Evolutionary conservation across 2,329 filamentous ascomycete genomes (phyloP).

Genomic region (Fusarium sp.): DNA sequence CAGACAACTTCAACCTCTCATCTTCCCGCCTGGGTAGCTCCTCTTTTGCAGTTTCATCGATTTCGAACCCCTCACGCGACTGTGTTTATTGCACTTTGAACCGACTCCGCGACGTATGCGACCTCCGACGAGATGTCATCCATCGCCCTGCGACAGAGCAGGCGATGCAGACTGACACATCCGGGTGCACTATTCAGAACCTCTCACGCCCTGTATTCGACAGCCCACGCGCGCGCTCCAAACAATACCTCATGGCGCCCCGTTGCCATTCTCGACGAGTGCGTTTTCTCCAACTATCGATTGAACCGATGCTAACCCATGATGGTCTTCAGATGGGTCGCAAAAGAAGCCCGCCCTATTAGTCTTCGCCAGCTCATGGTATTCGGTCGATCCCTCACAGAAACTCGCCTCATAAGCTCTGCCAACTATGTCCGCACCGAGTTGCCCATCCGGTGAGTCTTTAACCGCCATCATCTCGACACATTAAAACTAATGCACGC

Average conservation of each 20-base stretch:
- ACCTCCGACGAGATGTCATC: slow-evolving; percentile 57
- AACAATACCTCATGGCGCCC: slow-evolving; percentile 67
- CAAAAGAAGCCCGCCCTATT: slow-evolving; percentile 92
- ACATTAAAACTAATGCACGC: slow-evolving; percentile 26
- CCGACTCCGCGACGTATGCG: slow-evolving; percentile 48
- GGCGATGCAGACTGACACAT: slow-evolving; percentile 52
- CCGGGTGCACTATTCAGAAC: slow-evolving; percentile 25
- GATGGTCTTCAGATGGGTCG: slow-evolving; percentile 79
- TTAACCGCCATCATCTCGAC: slow-evolving; percentile 5
- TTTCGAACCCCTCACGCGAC: slow-evolving; percentile 1
- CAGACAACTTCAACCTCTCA: background rate
- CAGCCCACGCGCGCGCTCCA: slow-evolving; percentile 33
- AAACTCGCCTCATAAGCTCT: slow-evolving; percentile 88
- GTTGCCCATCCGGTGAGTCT: slow-evolving; percentile 73
- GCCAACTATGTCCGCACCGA: slow-evolving; percentile 98
- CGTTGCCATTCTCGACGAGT: slow-evolving; percentile 74
- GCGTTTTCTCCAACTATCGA: slow-evolving; percentile 43
- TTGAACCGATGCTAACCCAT: slow-evolving; percentile 30
- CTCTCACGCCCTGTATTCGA: slow-evolving; percentile 10
- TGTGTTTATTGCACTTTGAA: slow-evolving; percentile 1
- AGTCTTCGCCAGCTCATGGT: slow-evolving; percentile 96
- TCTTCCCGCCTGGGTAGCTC: background rate
- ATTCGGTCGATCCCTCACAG: slow-evolving; percentile 93
- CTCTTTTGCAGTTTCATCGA: background rate
- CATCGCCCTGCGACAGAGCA: slow-evolving; percentile 60